Conservation (phyloP, 176 grass and related monocot genomes). For the Themeda triandra region DNA sequence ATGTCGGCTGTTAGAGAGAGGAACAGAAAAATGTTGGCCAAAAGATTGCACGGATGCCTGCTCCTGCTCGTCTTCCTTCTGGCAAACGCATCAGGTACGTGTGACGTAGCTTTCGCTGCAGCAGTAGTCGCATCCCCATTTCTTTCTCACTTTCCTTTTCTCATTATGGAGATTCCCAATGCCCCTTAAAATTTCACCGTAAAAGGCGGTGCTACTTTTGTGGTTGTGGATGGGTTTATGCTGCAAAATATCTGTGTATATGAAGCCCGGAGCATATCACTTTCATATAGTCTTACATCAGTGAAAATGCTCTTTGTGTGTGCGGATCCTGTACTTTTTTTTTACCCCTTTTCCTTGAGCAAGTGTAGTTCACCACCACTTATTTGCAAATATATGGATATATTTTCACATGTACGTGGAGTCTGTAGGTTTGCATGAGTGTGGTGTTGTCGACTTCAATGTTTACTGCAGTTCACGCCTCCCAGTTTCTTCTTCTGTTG, state of each 20-base stretch:
- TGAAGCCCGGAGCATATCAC: background rate
- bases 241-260: slow-evolving; percentile 2
- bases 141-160: background rate
- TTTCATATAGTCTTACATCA: background rate
- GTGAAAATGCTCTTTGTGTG: background rate
- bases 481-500: background rate
- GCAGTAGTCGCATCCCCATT: background rate
- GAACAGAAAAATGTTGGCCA: slow-evolving; percentile 42
- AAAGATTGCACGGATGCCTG: slow-evolving; percentile 44
- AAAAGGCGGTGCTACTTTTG: background rate
- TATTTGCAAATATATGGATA: background rate
- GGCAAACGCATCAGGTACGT: slow-evolving; percentile 38
- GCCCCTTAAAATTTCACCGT: slow-evolving; percentile 2
- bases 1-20: background rate
- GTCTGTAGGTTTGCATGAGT: background rate
- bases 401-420: background rate
- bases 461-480: no score
- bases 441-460: no score
- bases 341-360: background rate
- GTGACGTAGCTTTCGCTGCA: background rate
- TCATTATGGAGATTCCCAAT: slow-evolving; percentile 30
- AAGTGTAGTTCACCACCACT: background rate
- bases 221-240: background rate
- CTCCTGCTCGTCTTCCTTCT: slow-evolving; percentile 41
- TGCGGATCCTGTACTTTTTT: background rate